Base-by-base conservation (phyloP, 2,329 filamentous ascomycete genomes). In the Fusarium sp. region DNA sequence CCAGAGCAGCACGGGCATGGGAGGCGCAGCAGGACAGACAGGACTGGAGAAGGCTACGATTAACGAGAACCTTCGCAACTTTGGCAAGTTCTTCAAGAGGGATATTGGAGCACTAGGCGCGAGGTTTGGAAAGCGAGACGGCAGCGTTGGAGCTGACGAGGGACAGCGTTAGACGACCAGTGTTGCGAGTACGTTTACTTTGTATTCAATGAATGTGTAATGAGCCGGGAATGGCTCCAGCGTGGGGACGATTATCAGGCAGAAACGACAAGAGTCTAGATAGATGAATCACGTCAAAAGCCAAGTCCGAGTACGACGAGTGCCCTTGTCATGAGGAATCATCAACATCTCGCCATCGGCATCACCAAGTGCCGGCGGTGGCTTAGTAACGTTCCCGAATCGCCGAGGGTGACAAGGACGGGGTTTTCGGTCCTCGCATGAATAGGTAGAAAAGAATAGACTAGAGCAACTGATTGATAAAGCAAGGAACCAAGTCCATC, bases 71-170 rank as follows among this genome's bases (percentile, higher is more conserved):
- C 82, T 98, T 83, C 95, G 94, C 85, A 98, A 94, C 81, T 94
- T 99, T 83, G 96, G 96, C 27, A 98, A 97, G 84, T 98, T 98
- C 84, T 98, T 98, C 86, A 91, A 93, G 72, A 87, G 96, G 72
- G 96, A 98, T 85, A 92, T 96, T 72, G 93, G 93, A 34, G 90
- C 92, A 3, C 89, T 96, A 73, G 92, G 93, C 3, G 90, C 89
- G 13, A 85, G 93, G 74, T 95, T 95, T 81, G 93, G 93, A 56
- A 91, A 89, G 83, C 83, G 89, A 61, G 88, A 89, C 65, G 83
- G 83, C 2, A 86, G 85, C 61, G 71, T 82, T 27, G 74, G 74
- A 56, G 69, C 74, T 20, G 76, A 81, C 29, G 80, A 79, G n/a
- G 72, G 69, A 64, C 72, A 74, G 52, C 72, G 73, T 60, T 78